phyloP scores from a whole-genome alignment of 2,329 filamentous ascomycete species.

The Shiraia bambusicola region DNA sequence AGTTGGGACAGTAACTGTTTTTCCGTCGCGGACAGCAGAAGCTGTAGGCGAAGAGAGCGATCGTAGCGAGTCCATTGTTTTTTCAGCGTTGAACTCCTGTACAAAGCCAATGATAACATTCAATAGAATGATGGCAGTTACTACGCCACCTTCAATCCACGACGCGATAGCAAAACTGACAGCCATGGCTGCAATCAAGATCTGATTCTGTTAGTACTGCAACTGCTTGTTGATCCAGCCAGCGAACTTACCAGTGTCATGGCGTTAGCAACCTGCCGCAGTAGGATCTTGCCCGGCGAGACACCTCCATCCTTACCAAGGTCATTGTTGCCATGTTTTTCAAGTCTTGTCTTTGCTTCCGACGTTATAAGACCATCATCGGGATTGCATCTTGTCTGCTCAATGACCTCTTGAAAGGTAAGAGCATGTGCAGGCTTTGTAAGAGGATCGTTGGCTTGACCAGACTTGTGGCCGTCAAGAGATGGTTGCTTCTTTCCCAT shows the following conservation, averaged over 20 bases:
- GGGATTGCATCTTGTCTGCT: conserved; percentile 62
- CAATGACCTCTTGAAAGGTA: conserved; percentile 53
- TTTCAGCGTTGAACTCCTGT: conserved; percentile 51
- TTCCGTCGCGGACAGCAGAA: conserved; percentile 54
- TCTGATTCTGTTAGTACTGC: conserved; percentile 17
- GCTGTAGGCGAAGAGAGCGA: conserved; percentile 50
- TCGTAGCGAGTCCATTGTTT: conserved; percentile 51
- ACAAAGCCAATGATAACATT: conserved; percentile 51
- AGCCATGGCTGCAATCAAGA: conserved; percentile 51
- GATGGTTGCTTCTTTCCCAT: conserved; percentile 44
- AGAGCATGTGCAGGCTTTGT: conserved; percentile 65
- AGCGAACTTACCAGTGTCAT: conserved; percentile 65
- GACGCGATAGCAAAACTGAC: conserved; percentile 50
- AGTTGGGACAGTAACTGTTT: conserved; percentile 54
- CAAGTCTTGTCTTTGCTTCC: conserved; percentile 52
- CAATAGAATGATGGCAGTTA: conserved; percentile 48
- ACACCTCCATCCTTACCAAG: conserved; percentile 70
- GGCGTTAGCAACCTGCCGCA: conserved; percentile 74
- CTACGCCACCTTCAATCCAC: conserved; percentile 52
- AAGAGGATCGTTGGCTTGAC: conserved; percentile 56
- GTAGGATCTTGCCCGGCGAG: conserved; percentile 70
- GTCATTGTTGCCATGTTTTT: conserved; percentile 66
- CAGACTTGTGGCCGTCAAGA: conserved; percentile 45
- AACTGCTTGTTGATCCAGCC: background rate
- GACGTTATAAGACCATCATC: conserved; percentile 66